A percentile compares a stretch with the other conserved stretches of the same genome.
These are phyloP conservation scores for Daucus carota DNA, from an alignment of 129 eudicot genomes.

Conservation along the genomic window DNA sequence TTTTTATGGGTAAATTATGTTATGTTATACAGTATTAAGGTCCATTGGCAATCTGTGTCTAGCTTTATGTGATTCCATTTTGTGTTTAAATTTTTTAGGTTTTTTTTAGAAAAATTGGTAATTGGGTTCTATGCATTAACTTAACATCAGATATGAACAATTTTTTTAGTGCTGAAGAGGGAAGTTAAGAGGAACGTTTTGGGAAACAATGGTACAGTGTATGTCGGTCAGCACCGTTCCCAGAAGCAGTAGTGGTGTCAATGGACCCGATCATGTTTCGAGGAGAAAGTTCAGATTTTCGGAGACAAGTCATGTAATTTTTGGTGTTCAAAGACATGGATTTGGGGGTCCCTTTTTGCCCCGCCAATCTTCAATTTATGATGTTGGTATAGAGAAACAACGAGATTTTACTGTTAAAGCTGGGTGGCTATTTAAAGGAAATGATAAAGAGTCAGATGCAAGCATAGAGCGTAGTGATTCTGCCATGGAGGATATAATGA, in stretches of 20 bases:
- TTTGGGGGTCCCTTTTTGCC: constrained; percentile 28
- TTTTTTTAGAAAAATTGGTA: not conserved
- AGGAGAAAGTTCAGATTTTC: constrained; percentile 31
- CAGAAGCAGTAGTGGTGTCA: constrained; percentile 38
- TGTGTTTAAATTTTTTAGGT: not conserved
- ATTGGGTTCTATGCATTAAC: not conserved
- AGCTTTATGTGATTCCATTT: not conserved
- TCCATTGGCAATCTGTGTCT: not conserved
- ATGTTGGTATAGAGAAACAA: constrained; percentile 18
- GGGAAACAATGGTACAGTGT: constrained; percentile 22
- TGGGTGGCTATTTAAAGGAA: constrained; percentile 82
- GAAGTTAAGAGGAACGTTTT: not conserved
- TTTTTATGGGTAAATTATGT: not conserved
- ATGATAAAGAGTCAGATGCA: constrained; percentile 61
- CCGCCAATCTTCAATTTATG: constrained; percentile 20
- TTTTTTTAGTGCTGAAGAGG: not conserved
- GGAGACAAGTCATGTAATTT: constrained; percentile 19
- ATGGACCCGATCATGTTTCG: constrained; percentile 32
- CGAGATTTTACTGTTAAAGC: constrained; percentile 49
- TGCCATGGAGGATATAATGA: constrained; percentile 72
- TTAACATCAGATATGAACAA: not conserved
- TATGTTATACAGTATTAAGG: not conserved
- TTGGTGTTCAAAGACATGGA: constrained; percentile 34
- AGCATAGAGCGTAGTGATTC: constrained; percentile 76
- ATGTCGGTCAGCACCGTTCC: constrained; percentile 49